These are phyloP conservation scores for Agaricus blazei DNA, from an alignment of 768 basidiomycete species.

Conservation along the genomic window DNA sequence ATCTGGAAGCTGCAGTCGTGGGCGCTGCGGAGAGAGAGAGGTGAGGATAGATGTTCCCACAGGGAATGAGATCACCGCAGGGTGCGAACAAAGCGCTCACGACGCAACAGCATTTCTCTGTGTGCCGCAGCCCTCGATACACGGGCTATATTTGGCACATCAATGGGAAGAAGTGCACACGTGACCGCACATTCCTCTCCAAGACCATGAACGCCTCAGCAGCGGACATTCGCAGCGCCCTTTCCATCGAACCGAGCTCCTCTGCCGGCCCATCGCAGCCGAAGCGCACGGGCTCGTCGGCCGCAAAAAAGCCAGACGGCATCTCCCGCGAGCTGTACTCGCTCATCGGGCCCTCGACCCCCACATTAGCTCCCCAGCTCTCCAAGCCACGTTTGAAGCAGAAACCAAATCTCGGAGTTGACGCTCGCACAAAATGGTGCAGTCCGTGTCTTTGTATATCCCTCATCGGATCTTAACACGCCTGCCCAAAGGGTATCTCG, in stretches of 20 bases:
- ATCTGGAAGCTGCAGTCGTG: constrained; percentile 1
- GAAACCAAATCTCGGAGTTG: constrained; percentile 69
- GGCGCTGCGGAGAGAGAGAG: background rate
- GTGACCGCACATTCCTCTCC: constrained; percentile 17
- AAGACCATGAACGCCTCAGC: constrained; percentile 61
- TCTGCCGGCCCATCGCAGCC: constrained; percentile 40
- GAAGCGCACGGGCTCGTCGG: constrained; percentile 31
- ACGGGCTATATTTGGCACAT: background rate
- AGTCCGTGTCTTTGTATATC: constrained; percentile 9
- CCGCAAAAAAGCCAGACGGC: constrained; percentile 74
- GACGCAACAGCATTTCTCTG: too few relatives aligned
- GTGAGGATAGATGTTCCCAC: background rate
- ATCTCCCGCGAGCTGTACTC: constrained; percentile 91
- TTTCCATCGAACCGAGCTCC: constrained; percentile 49
- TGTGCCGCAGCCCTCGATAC: background rate
- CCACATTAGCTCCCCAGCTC: constrained; percentile 74
- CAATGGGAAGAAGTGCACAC: constrained; percentile 12
- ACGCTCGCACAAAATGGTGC: constrained; percentile 69
- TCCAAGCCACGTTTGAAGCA: constrained; percentile 84
- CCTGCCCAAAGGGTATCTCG: constrained; percentile 64
- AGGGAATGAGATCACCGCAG: background rate
- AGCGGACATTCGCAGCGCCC: constrained; percentile 80
- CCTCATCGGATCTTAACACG: background rate
- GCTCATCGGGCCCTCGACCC: constrained; percentile 91
- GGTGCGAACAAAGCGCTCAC: background rate